Evolutionary conservation across 176 grass and related monocot species (phyloP).

Genomic region (Juncus inflexus): DNA sequence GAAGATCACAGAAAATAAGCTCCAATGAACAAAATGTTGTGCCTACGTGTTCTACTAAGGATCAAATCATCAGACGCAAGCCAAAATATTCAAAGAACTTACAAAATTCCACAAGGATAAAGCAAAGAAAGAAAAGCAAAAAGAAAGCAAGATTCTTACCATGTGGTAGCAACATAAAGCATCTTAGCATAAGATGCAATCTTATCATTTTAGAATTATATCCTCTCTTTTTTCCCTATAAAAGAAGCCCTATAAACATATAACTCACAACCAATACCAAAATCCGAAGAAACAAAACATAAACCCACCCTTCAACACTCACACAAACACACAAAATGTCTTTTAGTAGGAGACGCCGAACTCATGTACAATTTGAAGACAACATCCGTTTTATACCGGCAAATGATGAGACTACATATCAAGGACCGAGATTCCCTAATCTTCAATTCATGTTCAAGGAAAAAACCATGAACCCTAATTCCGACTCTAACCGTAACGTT

Average conservation of each 20-base stretch:
- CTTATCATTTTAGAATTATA: slow-evolving; percentile 10
- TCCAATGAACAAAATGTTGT: too few relatives aligned
- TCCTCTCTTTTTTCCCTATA: not conserved
- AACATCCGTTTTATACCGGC: slow-evolving; percentile 3
- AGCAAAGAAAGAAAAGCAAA: slow-evolving; percentile 5
- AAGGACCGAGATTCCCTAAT: slow-evolving; percentile 25
- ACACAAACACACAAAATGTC: not conserved
- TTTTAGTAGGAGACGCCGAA: not conserved
- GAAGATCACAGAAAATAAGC: too few relatives aligned
- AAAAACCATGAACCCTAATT: not conserved
- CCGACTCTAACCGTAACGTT: too few relatives aligned
- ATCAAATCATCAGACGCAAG: too few relatives aligned
- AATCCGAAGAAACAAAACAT: slow-evolving; percentile 7
- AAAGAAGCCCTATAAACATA: not conserved
- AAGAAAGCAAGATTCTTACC: slow-evolving; percentile 15
- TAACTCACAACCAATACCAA: not conserved
- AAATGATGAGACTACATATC: not conserved
- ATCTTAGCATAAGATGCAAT: slow-evolving; percentile 11
- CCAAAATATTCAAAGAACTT: too few relatives aligned
- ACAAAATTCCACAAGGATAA: too few relatives aligned
- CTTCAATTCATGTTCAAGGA: slow-evolving; percentile 29
- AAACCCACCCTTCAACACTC: not conserved
- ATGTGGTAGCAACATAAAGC: not conserved
- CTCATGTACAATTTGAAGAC: slow-evolving; percentile 23
- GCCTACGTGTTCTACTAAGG: too few relatives aligned